Conservation (phyloP, 148 eudicot species). For the Persicaria maculosa region DNA sequence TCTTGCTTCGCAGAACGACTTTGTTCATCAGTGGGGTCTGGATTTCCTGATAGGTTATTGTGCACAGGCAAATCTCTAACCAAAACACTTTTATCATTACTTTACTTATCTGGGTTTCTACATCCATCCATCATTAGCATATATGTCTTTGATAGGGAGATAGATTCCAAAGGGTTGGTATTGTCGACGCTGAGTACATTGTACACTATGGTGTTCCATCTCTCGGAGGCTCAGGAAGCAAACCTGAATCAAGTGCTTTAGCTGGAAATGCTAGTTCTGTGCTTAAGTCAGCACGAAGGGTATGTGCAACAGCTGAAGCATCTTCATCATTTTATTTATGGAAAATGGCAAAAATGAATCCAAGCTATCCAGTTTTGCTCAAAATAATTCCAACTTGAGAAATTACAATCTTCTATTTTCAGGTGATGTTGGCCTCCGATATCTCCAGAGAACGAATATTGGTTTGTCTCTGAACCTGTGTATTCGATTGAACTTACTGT, state of each 20-base stretch:
- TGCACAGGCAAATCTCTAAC: constrained; percentile 37
- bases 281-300: constrained; percentile 2
- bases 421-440: neutral
- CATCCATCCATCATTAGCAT: neutral
- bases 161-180: constrained; percentile 44
- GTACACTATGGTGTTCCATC: constrained; percentile 58
- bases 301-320: neutral
- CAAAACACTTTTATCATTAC: neutral
- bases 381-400: too few relatives aligned
- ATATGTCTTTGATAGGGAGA: constrained; percentile 32
- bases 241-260: constrained; percentile 11
- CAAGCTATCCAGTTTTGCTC: too few relatives aligned
- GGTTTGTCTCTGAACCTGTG: neutral
- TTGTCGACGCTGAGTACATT: constrained; percentile 58
- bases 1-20: constrained; percentile 45
- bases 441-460: neutral
- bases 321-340: neutral
- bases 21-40: constrained; percentile 63
- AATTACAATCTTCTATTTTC: neutral
- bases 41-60: constrained; percentile 65
- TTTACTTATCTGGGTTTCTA: neutral
- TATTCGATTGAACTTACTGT: neutral
- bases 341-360: too few relatives aligned
- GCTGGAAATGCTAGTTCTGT: neutral
- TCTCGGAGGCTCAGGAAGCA: constrained; percentile 36